Base-by-base conservation (phyloP, 1,139 yeast species). In the Candida sojae region DNA sequence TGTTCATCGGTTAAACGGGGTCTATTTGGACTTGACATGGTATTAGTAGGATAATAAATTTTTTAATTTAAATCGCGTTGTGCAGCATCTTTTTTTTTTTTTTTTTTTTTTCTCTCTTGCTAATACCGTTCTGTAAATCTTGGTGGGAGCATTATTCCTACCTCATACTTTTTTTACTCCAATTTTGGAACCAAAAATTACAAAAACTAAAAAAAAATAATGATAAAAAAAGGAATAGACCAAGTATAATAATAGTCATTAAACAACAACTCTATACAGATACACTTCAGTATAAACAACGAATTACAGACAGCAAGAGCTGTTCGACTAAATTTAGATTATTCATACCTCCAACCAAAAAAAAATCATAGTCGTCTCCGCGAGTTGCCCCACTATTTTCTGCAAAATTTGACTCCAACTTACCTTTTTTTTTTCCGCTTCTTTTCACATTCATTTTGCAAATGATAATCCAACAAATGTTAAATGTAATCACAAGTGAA, bases 1-100 rank as follows among this genome's bases (percentile, higher is more conserved):
- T 66, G 70, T 28, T 64, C 67, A 39, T 63, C 68, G 1, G 68
- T 58, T 29, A 66, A 39, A 32, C 12, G 23, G 6, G 33, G 31
- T 28, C 41, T 35, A 6, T 8, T 12, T 12, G 35, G 38, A 55
- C 60, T 26, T 73, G 43, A 23, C 43, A 40, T 40, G 13, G 37
- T 26, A 28, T 17, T 2, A 17, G 3, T 17, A 17, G 3, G 21
- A 17, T 17, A n/a, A n/a, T n/a, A n/a, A n/a, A n/a, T n/a, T n/a
- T n/a, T n/a, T n/a, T n/a, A n/a, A n/a, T n/a, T 17, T 17, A 17
- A 17, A 6, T 35, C 25, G 26, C n/a, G 11, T 13, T 13, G 38
- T 17, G 21, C 21, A 2, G 21, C 21, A 17, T 2, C 2, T 17
- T 17, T 17, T 17, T 17, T 17, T 17, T 17, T 17, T 17, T 17